Evolutionary conservation across 2,329 filamentous ascomycete genomes (phyloP).

Genomic region (Colletotrichum sp.): DNA sequence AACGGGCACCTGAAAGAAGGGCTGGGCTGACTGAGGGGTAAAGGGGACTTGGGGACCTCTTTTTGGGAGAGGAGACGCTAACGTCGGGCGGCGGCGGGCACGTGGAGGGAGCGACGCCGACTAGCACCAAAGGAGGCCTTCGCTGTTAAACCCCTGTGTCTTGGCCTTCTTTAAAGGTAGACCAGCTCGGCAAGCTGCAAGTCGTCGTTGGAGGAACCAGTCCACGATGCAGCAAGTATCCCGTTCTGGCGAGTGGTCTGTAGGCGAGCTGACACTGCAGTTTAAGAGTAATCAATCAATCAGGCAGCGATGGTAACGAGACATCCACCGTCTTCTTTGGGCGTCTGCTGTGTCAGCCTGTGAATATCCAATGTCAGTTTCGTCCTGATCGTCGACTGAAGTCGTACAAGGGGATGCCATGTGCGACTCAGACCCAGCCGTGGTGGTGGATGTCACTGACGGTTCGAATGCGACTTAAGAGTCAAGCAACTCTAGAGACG

Average conservation of each 20-base stretch:
- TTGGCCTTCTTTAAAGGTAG: not conserved
- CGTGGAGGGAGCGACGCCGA: not conserved
- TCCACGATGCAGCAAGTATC: not conserved
- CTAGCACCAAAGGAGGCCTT: not conserved
- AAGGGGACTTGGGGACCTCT: not conserved
- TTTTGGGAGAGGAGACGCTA: not conserved
- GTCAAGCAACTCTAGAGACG: not conserved
- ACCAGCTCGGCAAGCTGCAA: not conserved
- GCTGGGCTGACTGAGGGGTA: not conserved
- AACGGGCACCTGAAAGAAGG: not conserved
- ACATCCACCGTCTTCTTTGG: not conserved
- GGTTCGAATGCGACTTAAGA: not conserved
- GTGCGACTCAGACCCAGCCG: not conserved
- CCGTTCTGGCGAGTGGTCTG: not conserved
- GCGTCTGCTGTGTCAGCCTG: not conserved
- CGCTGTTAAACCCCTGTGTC: not conserved
- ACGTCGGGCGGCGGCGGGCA: constrained; percentile 5
- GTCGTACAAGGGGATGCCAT: not conserved
- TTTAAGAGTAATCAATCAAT: not conserved
- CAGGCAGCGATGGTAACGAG: not conserved
- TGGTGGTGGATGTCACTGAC: not conserved
- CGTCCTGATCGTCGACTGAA: not conserved
- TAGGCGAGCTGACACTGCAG: not conserved
- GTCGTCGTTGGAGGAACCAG: not conserved
- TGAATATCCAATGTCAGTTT: not conserved